phyloP scores from a whole-genome alignment of 768 basidiomycete species.

The Tulasnella sp. region DNA sequence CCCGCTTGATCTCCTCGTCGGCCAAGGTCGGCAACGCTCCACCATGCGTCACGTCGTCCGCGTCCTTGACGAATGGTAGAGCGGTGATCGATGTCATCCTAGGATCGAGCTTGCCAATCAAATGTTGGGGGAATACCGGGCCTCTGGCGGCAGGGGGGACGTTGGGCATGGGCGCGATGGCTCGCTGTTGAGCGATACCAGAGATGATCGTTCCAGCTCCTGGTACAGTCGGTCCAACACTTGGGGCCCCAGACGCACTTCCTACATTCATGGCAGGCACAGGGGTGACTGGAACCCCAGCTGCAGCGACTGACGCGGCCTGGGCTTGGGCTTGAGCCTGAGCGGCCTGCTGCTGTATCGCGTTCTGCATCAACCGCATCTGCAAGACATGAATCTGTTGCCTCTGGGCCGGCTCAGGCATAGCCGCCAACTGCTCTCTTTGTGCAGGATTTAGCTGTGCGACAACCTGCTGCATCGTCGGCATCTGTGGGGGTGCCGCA shows the following conservation, averaged over 20 bases:
- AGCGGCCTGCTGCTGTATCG: conserved; percentile 14
- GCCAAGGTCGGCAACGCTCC: conserved; percentile 36
- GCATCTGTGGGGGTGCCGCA: not conserved
- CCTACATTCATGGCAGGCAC: not conserved
- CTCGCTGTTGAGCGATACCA: not conserved
- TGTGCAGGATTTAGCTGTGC: conserved; percentile 5
- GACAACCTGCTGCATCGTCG: conserved; percentile 1
- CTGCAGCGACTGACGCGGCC: not conserved
- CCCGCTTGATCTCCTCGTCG: conserved; percentile 38
- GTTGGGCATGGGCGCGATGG: not conserved
- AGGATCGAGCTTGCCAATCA: conserved; percentile 7
- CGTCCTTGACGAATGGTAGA: conserved; percentile 48
- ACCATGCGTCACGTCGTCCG: conserved; percentile 34
- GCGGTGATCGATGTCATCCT: conserved; percentile 47
- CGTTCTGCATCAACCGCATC: conserved; percentile 5
- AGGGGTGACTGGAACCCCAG: not conserved
- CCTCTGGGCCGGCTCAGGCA: conserved; percentile 8
- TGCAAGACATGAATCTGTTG: conserved; percentile 11
- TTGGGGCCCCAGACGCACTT: not conserved
- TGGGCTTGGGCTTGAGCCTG: conserved; percentile 12
- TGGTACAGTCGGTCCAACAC: not conserved
- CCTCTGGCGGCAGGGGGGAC: not conserved
- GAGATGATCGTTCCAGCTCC: not conserved
- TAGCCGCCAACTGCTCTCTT: not conserved
- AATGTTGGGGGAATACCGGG: not conserved